Percentiles rank a stretch among this genome's conserved stretches.
Evolutionary conservation across 345 rosid genomes (phyloP).

Genomic region (Odontarrhena argentea): DNA sequence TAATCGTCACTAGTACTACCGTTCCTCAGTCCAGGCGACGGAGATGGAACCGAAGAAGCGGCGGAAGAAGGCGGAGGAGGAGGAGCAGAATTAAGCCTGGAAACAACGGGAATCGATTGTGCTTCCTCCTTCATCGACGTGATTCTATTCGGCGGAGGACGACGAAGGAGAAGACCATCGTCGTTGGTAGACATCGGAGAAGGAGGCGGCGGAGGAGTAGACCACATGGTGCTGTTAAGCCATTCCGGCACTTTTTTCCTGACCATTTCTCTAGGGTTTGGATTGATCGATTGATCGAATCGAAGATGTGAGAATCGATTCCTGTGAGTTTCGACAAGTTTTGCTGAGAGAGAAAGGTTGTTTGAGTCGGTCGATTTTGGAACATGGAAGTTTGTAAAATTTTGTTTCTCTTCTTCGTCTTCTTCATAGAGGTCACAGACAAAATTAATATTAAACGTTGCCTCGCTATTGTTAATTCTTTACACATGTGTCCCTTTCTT

Average conservation of each 20-base stretch:
- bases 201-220: slow-evolving; percentile 46
- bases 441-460: neutral
- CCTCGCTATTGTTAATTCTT: slow-evolving; percentile 9
- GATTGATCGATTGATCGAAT: slow-evolving; percentile 32
- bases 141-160: slow-evolving; percentile 37
- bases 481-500: neutral
- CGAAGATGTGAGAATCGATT: neutral
- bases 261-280: slow-evolving; percentile 51
- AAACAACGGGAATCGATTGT: slow-evolving; percentile 50
- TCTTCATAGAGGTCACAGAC: neutral
- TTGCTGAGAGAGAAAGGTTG: slow-evolving; percentile 18
- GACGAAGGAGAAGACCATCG: slow-evolving; percentile 41
- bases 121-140: slow-evolving; percentile 44
- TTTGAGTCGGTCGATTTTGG: slow-evolving; percentile 38
- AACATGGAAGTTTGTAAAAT: slow-evolving; percentile 20
- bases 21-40: slow-evolving; percentile 44
- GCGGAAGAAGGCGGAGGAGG: slow-evolving; percentile 40
- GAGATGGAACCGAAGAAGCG: slow-evolving; percentile 45
- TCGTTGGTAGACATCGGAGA: slow-evolving; percentile 45
- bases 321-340: slow-evolving; percentile 7
- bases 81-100: slow-evolving; percentile 39
- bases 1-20: slow-evolving; percentile 44
- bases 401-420: neutral
- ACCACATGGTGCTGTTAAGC: slow-evolving; percentile 95
- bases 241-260: slow-evolving; percentile 95